A percentile compares a stretch with the other conserved stretches of the same genome.
phyloP scores from a whole-genome alignment of 202 grass and related monocot genomes.

The Bolboschoenoplectus hybrid region DNA sequence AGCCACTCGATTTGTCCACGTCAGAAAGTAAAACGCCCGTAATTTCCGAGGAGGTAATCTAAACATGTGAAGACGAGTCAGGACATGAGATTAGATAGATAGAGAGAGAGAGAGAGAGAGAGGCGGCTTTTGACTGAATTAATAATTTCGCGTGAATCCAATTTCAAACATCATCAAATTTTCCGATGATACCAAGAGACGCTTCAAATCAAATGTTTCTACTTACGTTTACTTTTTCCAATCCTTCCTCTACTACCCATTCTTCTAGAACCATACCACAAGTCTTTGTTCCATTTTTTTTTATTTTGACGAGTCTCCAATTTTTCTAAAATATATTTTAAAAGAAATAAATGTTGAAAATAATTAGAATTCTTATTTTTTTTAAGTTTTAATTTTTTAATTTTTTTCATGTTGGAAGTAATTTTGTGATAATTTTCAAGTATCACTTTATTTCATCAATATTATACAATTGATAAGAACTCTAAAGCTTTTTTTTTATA shows the following conservation, averaged over 20 bases:
- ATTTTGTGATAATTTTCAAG: too few species aligned
- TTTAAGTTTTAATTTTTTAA: too few species aligned
- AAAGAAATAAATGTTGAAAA: too few species aligned
- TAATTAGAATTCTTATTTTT: too few species aligned
- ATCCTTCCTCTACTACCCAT: background rate
- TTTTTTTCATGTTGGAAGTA: too few species aligned
- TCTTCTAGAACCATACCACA: background rate
- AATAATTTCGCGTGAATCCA: background rate
- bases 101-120: background rate
- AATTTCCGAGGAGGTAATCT: background rate
- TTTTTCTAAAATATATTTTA: too few species aligned
- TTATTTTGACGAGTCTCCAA: too few species aligned
- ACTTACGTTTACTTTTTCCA: background rate
- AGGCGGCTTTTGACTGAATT: slow-evolving; percentile 8
- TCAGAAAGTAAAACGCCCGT: background rate
- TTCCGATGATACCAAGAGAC: background rate
- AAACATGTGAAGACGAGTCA: background rate
- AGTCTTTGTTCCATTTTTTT: too few species aligned
- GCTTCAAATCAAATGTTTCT: background rate
- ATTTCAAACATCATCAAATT: background rate
- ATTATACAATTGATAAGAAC: too few species aligned
- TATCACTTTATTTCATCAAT: too few species aligned
- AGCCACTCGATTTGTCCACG: background rate
- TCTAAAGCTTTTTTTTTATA: too few species aligned
- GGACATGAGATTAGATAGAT: background rate